Percentiles rank a stretch among this genome's conserved stretches.
Evolutionary conservation across 2,329 filamentous ascomycete genomes (phyloP).

Genomic region (Rutstroemia sydowiana): DNA sequence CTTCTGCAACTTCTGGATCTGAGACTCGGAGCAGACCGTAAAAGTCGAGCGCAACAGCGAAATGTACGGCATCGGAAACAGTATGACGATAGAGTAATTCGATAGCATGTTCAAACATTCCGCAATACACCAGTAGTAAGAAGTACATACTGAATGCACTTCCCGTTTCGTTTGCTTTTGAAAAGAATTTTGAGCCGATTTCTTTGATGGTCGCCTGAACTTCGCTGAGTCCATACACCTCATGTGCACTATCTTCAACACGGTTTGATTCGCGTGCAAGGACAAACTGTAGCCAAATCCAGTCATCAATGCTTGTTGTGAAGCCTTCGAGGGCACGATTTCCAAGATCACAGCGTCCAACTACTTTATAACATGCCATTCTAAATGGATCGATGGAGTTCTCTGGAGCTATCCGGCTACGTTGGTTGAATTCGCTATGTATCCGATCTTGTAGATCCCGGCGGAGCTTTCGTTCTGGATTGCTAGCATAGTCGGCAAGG

Average conservation of each 20-base stretch:
- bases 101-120: conserved; percentile 90
- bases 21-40: conserved; percentile 85
- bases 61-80: conserved; percentile 90
- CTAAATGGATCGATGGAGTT: conserved; percentile 89
- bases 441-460: conserved; percentile 79
- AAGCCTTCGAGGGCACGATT: conserved; percentile 54
- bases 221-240: conserved; percentile 57
- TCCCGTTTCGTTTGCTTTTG: conserved; percentile 63
- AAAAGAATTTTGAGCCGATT: conserved; percentile 87
- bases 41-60: conserved; percentile 80
- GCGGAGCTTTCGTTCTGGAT: conserved; percentile 67
- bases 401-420: conserved; percentile 74
- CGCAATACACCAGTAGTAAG: conserved; percentile 81
- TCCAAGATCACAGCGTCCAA: conserved; percentile 68
- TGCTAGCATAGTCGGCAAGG: conserved; percentile 76
- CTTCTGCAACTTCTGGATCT: conserved; percentile 66
- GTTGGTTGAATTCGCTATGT: conserved; percentile 81
- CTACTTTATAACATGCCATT: conserved; percentile 96
- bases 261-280: conserved; percentile 59
- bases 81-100: conserved; percentile 87
- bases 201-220: conserved; percentile 77
- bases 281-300: conserved; percentile 67
- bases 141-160: conserved; percentile 87
- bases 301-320: conserved; percentile 56
- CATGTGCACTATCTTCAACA: conserved; percentile 55